These are phyloP conservation scores for Sanghuangporus weigelae DNA, from an alignment of 1,284 basidiomycete species.

Conservation along the genomic window DNA sequence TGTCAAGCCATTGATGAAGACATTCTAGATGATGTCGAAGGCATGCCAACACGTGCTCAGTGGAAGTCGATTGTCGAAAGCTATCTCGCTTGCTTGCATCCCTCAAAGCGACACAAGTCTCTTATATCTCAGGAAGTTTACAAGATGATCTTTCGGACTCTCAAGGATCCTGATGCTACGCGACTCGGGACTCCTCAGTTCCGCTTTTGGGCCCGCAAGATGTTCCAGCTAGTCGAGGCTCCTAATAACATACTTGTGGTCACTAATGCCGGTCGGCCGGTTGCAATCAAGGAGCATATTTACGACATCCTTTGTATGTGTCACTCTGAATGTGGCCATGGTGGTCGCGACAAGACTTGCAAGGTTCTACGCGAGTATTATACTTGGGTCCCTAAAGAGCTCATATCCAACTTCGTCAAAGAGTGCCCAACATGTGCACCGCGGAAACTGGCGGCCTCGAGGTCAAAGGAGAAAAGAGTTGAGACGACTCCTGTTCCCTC, in stretches of 20 bases:
- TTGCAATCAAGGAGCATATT: conserved; percentile 69
- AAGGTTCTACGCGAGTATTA: conserved; percentile 57
- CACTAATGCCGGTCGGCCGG: conserved; percentile 60
- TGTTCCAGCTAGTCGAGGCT: conserved; percentile 50
- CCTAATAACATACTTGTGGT: conserved; percentile 36
- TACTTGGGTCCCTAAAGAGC: conserved; percentile 77
- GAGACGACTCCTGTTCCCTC: conserved; percentile 25
- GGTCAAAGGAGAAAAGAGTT: conserved; percentile 11
- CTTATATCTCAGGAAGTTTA: conserved; percentile 66
- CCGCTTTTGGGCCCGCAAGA: conserved; percentile 77
- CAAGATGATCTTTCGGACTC: conserved; percentile 61
- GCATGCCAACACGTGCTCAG: conserved; percentile 50
- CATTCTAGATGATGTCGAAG: conserved; percentile 23
- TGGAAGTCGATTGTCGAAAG: conserved; percentile 49
- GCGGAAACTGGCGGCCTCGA: conserved; percentile 22
- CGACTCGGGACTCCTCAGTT: conserved; percentile 55
- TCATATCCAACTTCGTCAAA: conserved; percentile 70
- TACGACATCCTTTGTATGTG: conserved; percentile 71
- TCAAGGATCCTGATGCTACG: conserved; percentile 44
- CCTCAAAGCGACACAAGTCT: conserved; percentile 58
- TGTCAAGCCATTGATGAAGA: conserved; percentile 1
- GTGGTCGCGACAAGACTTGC: conserved; percentile 71
- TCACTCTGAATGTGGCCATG: conserved; percentile 62
- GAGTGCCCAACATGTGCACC: conserved; percentile 63
- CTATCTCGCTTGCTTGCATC: conserved; percentile 52